These are phyloP conservation scores for Gossypium raimondii DNA, from an alignment of 345 rosid genomes.

Conservation along the genomic window DNA sequence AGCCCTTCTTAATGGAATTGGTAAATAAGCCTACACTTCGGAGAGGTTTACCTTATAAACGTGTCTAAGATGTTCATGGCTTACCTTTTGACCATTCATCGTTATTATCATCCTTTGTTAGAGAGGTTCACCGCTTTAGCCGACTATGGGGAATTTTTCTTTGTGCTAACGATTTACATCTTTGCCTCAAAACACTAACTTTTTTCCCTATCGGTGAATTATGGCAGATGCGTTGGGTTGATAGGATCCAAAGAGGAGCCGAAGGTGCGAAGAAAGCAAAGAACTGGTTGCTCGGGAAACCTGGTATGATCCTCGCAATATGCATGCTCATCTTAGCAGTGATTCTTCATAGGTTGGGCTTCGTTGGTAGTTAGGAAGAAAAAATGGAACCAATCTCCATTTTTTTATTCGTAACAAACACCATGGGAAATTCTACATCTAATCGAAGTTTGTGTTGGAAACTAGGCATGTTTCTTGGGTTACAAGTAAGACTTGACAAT, in stretches of 20 bases:
- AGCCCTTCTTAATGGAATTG: not conserved
- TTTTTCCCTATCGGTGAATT: not conserved
- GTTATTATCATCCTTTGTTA: not conserved
- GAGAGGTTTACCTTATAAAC: not conserved
- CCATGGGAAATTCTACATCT: not conserved
- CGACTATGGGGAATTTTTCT: not conserved
- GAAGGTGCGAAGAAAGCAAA: slow-evolving; percentile 73
- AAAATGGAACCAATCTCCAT: not conserved
- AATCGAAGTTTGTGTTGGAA: not conserved
- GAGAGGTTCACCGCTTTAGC: not conserved
- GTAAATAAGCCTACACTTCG: not conserved
- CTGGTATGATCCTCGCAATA: slow-evolving; percentile 77
- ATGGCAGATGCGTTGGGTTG: slow-evolving; percentile 90
- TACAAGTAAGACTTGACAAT: not conserved
- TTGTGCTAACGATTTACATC: not conserved
- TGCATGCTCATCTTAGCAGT: slow-evolving; percentile 78
- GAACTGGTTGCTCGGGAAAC: slow-evolving; percentile 85
- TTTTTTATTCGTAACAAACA: not conserved
- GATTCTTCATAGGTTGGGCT: slow-evolving; percentile 76
- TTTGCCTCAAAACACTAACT: not conserved
- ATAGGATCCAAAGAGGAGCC: slow-evolving; percentile 74
- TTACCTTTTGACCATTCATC: slow-evolving; percentile 1
- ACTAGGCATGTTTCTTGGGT: not conserved
- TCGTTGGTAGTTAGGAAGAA: slow-evolving; percentile 52
- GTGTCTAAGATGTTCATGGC: not conserved